Percentiles rank a stretch among this genome's conserved stretches.
These are phyloP conservation scores for Firmiana major DNA, from an alignment of 345 rosid genomes.

Conservation along the genomic window DNA sequence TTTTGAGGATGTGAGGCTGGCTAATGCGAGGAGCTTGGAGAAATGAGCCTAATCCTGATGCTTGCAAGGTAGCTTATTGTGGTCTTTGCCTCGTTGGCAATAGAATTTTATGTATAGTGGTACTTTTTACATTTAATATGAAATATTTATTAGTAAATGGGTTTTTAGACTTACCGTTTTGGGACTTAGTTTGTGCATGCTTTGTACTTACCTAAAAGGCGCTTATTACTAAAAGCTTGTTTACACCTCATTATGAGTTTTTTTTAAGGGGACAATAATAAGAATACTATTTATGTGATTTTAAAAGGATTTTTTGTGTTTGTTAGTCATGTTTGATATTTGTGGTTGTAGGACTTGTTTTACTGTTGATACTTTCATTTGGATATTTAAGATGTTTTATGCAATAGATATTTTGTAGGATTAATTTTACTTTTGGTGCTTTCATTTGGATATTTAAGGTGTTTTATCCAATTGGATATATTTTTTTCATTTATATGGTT, in stretches of 20 bases:
- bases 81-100: background rate
- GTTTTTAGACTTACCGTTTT: background rate
- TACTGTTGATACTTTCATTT: background rate
- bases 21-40: conserved; percentile 98
- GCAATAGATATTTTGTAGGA: background rate
- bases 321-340: background rate
- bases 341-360: background rate
- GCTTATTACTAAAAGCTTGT: background rate
- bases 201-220: background rate
- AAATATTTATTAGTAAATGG: background rate
- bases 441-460: background rate
- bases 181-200: background rate
- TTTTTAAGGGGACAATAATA: background rate
- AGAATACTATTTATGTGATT: background rate
- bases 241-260: background rate
- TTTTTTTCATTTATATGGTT: background rate
- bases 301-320: conserved; percentile 1
- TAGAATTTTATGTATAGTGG: background rate
- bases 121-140: background rate
- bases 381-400: background rate
- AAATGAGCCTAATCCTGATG: conserved; percentile 85
- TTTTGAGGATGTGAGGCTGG: conserved; percentile 91
- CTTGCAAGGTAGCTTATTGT: conserved; percentile 69
- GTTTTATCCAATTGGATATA: background rate
- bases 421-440: too few relatives aligned